Base-by-base conservation (phyloP, 1,284 basidiomycete genomes). In the Schizophyllum amplum region DNA sequence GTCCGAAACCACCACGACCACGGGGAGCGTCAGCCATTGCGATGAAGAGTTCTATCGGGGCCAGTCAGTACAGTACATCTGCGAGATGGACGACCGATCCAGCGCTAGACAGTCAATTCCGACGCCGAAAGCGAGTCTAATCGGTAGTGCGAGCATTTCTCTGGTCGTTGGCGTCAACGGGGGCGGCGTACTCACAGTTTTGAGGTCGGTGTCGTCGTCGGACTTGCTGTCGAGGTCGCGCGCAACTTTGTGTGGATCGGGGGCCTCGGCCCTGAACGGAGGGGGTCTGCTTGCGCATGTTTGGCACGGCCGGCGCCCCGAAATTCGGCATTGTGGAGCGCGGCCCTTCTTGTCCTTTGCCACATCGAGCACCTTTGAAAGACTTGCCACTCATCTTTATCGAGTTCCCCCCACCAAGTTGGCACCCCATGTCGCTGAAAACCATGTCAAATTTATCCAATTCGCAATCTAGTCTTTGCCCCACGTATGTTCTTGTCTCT, bases 391-490 rank as follows among this genome's bases (percentile, higher is more conserved):
- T 48, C 26, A 23, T 51, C 48, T 52, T 26, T 57, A 57, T 48
- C 11, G 46, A 54, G 51, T 13, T 52, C 53, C 59, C 42, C 61
- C 63, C 66, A 76, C 70, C 83, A 90, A 87, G 82, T 90, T 90
- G 89, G 89, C 86, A 85, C 71, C 73, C 67, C 75, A 90, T 89
- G 86, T 87, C 85, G 67, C 67, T 76, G 76, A 81, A 79, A 72
- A 71, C 75, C 67, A 81, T 83, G 76, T 82, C 82, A 66, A 89
- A 83, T 86, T 75, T 78, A 71, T 75, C 75, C 68, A 83, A 87
- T 78, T 80, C 77, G 65, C 81, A 82, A 82, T 92, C 81, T 92
- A 92, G 87, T 92, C 84, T 87, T 84, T 80, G 88, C 87, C 87
- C 87, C 86, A 79, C 84, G 87, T 88, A 79, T 63, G 87, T 82